Base-by-base conservation (phyloP, 1,284 basidiomycete genomes). In the Rhodotorula sp. region DNA sequence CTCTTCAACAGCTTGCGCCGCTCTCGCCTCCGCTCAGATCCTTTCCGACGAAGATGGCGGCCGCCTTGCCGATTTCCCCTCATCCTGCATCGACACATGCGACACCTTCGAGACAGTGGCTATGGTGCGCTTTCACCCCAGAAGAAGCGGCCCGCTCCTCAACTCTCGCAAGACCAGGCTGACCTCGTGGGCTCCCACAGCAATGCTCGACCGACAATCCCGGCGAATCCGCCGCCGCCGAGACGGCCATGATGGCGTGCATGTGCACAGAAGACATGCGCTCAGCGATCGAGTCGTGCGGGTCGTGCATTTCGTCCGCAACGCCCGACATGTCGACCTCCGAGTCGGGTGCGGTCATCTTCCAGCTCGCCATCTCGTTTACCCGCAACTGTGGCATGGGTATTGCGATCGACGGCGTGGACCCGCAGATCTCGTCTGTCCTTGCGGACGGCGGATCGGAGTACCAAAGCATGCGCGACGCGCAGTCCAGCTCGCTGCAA, bases 321-420 rank as follows among this genome's bases (percentile, higher is more conserved):
- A 51, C 53, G 13, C 44, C 44, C 19, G 70, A 63, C 22, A 13
- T 44, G 27, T 7, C 48, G 17, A 36, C 39, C 0, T 61, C 66
- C 6, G 51, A 61, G 39, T 41, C 57, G 8, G 59, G 34, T 32
- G 41, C 48, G 5, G 29, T 36, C 8, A 29, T 65, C 15, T 19
- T 34, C 10, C 70, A 71, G 29, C 57, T 71, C 29, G 66, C 63
- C 32, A 36, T 55, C n/a, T 39, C 39, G 10, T 48, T 62, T 25
- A 27, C 46, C 1, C 54, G 50, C 12, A 19, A 25, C n/a, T 68
- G 70, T 15, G 63, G 63, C 17, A 39, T 29, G 39, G 34, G 53
- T 6, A 12, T 65, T 25, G 4, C 29, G 2, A 54, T 68, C 50
- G 54, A 55, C 17, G 66, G 65, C 25, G 50, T 54, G 22, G 17